These are phyloP conservation scores for Schrenkiella parvula DNA, from an alignment of 345 rosid species.

Conservation along the genomic window DNA sequence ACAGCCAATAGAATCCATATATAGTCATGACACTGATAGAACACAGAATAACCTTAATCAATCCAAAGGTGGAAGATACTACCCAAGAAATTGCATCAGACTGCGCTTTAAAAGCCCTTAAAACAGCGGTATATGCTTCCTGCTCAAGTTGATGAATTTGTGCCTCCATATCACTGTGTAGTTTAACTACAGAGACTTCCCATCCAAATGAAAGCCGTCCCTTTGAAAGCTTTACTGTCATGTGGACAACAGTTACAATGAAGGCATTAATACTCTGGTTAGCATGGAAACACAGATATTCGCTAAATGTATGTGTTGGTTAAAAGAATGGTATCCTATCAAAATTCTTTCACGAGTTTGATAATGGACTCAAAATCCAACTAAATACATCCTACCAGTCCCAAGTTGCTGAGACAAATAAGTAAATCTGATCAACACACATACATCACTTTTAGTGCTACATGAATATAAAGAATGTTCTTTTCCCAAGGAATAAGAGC, in stretches of 20 bases:
- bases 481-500: background rate
- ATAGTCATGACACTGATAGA: constrained; percentile 3
- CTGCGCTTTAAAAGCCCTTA: constrained; percentile 98
- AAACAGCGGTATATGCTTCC: constrained; percentile 90
- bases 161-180: constrained; percentile 62
- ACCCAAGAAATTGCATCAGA: constrained; percentile 99
- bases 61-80: constrained; percentile 23
- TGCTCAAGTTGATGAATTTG: constrained; percentile 93
- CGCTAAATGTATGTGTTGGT: background rate
- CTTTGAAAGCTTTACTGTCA: constrained; percentile 10
- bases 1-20: constrained; percentile 16
- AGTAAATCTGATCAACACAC: background rate
- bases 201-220: constrained; percentile 20
- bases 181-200: constrained; percentile 14
- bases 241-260: background rate
- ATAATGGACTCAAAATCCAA: background rate
- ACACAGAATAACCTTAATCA: background rate
- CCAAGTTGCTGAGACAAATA: background rate
- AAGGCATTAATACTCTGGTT: background rate
- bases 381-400: background rate
- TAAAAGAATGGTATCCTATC: background rate
- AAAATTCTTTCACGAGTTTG: background rate
- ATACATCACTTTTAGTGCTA: background rate
- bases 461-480: background rate
- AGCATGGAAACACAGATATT: background rate